Evolutionary conservation across 2,329 filamentous ascomycete species (phyloP), one percentile per base, ranked within the genome.

Genomic region (Botrytis hyacinthi): DNA sequence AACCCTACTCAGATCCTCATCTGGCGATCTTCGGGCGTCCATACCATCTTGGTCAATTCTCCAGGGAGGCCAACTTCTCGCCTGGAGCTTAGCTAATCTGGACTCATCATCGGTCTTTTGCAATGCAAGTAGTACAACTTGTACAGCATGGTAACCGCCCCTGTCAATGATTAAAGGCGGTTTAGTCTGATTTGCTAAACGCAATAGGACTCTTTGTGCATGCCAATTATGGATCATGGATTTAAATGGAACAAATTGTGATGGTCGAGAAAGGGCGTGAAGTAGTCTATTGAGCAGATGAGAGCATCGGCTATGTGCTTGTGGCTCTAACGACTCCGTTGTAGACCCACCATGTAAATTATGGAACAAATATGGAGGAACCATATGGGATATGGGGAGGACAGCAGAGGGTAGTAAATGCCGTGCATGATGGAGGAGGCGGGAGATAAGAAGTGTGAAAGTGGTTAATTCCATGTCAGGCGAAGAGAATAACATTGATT

Each of bases 51-150:
- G 85, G 18, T 86, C 84, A 54, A 84, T 83, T 72, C 88, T 82
- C 80, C 89, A 91, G 0, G 89, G 89, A 16, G 89, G 89, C 89
- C 89, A 91, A 2, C 84, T 84, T 68, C 85, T 83, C 2, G 83
- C 82, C 72, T 88, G 84, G 42, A 87, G 85, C 32, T 81, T 76
- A 2, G 86, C 84, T 46, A 84, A 85, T 48, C 83, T 84, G 22
- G 80, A 81, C 79, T 91, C 89, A 8, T 81, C 81, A 10, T 81
- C 78, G 14, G 86, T 87, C 77, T 89, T 91, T 61, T 84, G 84
- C 72, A 87, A 82, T 4, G 85, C 87, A 10, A 87, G 80, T 72
- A 91, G 79, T 4, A 90, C 87, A 57, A 82, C 77, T 54, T 86
- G 84, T 62, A 91, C 87, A 6, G 88, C 85, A 67, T 83, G 83